Conservation (phyloP, 495 filamentous ascomycete genomes). For the Neurospora tetrasperma region DNA sequence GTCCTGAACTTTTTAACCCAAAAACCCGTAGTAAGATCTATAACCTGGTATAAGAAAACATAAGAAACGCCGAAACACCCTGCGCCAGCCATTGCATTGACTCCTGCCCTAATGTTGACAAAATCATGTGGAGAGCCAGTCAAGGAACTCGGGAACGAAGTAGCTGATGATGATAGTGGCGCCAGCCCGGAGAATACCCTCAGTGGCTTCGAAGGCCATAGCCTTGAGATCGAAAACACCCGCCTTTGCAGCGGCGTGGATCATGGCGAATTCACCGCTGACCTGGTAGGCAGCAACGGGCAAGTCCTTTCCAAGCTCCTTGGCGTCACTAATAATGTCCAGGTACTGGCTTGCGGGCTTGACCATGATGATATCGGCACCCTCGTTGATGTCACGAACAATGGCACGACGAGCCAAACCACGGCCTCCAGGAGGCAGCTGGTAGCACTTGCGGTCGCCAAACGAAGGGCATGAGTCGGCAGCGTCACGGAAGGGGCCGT, state of each 20-base stretch:
- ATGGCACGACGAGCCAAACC: slow-evolving; percentile 94
- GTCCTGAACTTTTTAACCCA: neutral
- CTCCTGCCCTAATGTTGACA: slow-evolving; percentile 6
- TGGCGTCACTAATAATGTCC: slow-evolving; percentile 93
- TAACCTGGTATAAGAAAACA: neutral
- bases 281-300: slow-evolving; percentile 95
- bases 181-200: slow-evolving; percentile 86
- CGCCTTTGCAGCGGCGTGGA: slow-evolving; percentile 88
- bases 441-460: slow-evolving; percentile 92
- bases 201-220: slow-evolving; percentile 89
- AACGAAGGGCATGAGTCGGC: slow-evolving; percentile 88
- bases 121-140: slow-evolving; percentile 53
- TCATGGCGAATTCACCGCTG: slow-evolving; percentile 96
- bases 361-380: slow-evolving; percentile 98
- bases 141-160: slow-evolving; percentile 87
- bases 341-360: slow-evolving; percentile 91
- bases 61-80: slow-evolving; percentile 8
- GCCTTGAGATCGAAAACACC: slow-evolving; percentile 95
- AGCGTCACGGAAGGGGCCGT: slow-evolving; percentile 94
- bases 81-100: neutral
- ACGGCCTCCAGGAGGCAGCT: slow-evolving; percentile 82
- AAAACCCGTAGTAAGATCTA: neutral
- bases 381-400: slow-evolving; percentile 77
- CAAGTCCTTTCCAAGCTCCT: slow-evolving; percentile 80
- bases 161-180: slow-evolving; percentile 88